phyloP scores from a whole-genome alignment of 2,329 filamentous ascomycete species.

The Botrytis tulipae region DNA sequence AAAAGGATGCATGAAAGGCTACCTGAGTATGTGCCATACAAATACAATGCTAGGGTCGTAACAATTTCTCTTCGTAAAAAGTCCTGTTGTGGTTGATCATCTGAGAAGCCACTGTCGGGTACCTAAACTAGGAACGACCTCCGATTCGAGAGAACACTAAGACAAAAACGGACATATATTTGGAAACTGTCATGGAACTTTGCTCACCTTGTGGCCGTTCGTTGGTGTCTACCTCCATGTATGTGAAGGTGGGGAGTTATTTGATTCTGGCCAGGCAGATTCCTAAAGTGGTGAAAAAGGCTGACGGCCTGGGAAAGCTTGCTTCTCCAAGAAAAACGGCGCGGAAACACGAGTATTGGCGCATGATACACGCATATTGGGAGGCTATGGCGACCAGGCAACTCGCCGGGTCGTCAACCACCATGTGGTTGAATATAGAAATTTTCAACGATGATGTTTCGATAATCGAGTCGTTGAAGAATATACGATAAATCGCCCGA shows the following conservation, averaged over 20 bases:
- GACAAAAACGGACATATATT: not conserved
- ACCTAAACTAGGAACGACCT: not conserved
- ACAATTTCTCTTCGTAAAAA: not conserved
- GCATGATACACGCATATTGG: not conserved
- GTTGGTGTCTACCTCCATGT: not conserved
- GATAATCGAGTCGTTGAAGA: not conserved
- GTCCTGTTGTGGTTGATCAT: not conserved
- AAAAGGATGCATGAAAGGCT: not conserved
- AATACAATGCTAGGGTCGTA: not conserved
- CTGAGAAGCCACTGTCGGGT: not conserved
- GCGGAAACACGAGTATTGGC: not conserved
- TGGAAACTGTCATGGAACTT: not conserved
- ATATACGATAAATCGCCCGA: not conserved
- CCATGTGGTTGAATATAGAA: not conserved
- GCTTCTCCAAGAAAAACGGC: not conserved
- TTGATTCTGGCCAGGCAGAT: not conserved
- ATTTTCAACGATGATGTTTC: not conserved
- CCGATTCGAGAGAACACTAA: too few species aligned
- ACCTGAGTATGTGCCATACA: not conserved
- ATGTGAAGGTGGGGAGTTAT: not conserved
- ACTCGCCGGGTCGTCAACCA: not conserved
- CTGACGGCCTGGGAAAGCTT: not conserved
- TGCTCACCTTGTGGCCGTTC: not conserved
- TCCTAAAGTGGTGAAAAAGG: not conserved
- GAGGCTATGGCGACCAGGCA: not conserved